phyloP scores from a whole-genome alignment of 179 eudicot genomes.

The Beta lomatogona region DNA sequence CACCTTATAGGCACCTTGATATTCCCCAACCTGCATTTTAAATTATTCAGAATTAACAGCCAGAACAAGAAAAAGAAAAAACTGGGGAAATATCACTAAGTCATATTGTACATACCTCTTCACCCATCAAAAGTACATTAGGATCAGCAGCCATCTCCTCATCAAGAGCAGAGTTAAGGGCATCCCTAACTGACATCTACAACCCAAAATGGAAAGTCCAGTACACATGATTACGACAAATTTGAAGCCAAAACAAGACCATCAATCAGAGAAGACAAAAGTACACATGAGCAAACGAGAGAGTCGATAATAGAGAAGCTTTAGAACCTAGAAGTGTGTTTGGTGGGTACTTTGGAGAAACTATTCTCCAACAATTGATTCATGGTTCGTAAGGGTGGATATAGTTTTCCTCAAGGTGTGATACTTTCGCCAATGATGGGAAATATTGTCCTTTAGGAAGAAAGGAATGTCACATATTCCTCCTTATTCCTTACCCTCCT shows the following conservation, averaged over 20 bases:
- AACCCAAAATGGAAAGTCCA: neutral
- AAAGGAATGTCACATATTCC: neutral
- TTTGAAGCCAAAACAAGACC: neutral
- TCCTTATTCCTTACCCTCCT: neutral
- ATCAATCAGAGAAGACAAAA: neutral
- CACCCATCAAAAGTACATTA: slow-evolving; percentile 85
- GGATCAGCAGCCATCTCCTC: slow-evolving; percentile 97
- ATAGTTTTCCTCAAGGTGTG: no score
- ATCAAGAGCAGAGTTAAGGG: slow-evolving; percentile 86
- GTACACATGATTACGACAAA: neutral
- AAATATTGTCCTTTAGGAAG: no score
- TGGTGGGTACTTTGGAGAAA: neutral
- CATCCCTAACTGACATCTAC: slow-evolving; percentile 90
- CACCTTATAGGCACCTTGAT: slow-evolving; percentile 98
- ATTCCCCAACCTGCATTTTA: slow-evolving; percentile 78
- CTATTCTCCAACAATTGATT: neutral
- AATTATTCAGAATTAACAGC: neutral
- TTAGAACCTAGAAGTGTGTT: neutral
- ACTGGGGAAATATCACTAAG: neutral
- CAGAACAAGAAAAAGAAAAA: neutral
- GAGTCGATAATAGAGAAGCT: no score
- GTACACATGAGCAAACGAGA: neutral
- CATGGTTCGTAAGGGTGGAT: neutral
- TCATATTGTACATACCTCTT: slow-evolving; percentile 61
- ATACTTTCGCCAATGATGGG: no score